Conservation (phyloP, 2,329 filamentous ascomycete genomes). For the Colletotrichum cuscutae region DNA sequence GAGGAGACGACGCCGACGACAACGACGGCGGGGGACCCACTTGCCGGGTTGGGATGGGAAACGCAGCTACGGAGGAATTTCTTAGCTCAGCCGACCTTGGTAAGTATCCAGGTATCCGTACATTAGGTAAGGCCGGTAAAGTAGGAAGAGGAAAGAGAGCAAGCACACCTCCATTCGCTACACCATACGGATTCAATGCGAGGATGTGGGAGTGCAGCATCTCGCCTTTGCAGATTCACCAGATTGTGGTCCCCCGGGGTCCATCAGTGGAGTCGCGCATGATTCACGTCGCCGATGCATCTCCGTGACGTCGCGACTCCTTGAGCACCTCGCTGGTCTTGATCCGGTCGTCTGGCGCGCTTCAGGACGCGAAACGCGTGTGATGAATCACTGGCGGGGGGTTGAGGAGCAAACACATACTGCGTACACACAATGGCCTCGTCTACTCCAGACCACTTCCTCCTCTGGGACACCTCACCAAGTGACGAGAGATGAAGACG, state of each 20-base stretch:
- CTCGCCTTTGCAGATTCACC: constrained; percentile 8
- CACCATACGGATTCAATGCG: neutral
- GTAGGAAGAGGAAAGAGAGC: neutral
- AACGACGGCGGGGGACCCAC: neutral
- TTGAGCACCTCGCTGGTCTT: constrained; percentile 16
- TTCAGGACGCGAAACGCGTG: constrained; percentile 30
- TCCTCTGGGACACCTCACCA: neutral
- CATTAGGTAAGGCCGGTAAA: neutral
- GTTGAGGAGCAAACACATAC: neutral
- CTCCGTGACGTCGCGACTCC: constrained; percentile 29
- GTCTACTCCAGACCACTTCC: neutral
- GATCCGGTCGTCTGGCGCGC: constrained; percentile 26
- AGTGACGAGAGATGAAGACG: neutral
- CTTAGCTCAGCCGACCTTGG: neutral
- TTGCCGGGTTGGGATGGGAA: constrained; percentile 12
- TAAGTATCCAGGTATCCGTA: neutral
- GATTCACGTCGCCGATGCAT: constrained; percentile 29
- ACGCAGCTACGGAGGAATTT: neutral
- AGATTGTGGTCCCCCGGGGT: neutral
- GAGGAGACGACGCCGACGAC: constrained; percentile 9
- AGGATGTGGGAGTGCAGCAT: neutral
- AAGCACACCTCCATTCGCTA: too few species aligned
- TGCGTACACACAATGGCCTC: neutral
- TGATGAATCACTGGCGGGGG: constrained; percentile 6
- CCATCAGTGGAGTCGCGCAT: constrained; percentile 28